phyloP scores from a whole-genome alignment of 805 yeast species.

The Candida xiaguanensis region DNA sequence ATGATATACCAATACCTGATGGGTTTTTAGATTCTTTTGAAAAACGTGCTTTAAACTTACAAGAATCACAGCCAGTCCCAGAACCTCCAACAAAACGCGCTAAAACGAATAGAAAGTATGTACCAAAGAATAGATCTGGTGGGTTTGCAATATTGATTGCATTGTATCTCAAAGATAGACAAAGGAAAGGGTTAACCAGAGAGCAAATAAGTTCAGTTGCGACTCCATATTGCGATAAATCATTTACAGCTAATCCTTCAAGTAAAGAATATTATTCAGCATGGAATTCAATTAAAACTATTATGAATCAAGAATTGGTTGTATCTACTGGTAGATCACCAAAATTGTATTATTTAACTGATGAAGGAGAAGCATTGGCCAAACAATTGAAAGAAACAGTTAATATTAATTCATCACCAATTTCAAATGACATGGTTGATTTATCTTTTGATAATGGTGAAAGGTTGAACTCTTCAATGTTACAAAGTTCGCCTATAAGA shows the following conservation, averaged over 20 bases:
- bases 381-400: constrained; percentile 49
- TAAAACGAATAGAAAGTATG: constrained; percentile 34
- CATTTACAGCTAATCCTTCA: constrained; percentile 58
- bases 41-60: constrained; percentile 4
- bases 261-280: constrained; percentile 67
- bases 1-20: constrained; percentile 45
- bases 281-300: constrained; percentile 66
- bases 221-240: constrained; percentile 49
- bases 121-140: constrained; percentile 76
- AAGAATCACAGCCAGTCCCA: not conserved
- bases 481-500: constrained; percentile 1
- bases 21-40: constrained; percentile 17
- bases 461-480: constrained; percentile 16
- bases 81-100: constrained; percentile 11
- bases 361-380: constrained; percentile 66
- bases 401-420: constrained; percentile 22
- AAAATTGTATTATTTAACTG: constrained; percentile 58
- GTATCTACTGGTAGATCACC: constrained; percentile 53
- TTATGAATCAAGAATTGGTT: constrained; percentile 60
- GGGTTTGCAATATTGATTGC: constrained; percentile 78
- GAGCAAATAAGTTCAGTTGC: constrained; percentile 56
- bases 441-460: constrained; percentile 35
- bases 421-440: constrained; percentile 12
- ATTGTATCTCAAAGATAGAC: constrained; percentile 46
- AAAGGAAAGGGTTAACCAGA: constrained; percentile 57